phyloP scores from a whole-genome alignment of 2,329 filamentous ascomycete species.

The Lasiodiplodia gonubiensis region DNA sequence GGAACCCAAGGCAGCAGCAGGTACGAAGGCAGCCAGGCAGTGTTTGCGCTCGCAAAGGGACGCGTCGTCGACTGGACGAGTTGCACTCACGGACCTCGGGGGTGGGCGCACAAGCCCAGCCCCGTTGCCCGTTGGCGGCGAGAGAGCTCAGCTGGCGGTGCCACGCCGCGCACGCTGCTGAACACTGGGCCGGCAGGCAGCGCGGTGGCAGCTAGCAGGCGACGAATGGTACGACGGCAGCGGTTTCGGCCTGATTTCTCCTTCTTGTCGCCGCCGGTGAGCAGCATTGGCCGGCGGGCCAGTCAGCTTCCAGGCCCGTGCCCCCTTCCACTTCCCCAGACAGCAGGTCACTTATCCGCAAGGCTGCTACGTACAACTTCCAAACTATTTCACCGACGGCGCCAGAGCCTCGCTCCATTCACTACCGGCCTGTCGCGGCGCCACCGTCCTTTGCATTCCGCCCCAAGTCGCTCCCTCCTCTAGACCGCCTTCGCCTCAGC shows the following conservation, averaged over 20 bases:
- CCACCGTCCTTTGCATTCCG: constrained; percentile 16
- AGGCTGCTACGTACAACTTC: constrained; percentile 13
- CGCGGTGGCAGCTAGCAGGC: not conserved
- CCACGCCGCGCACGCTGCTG: constrained; percentile 6
- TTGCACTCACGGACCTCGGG: not conserved
- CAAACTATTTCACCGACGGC: constrained; percentile 19
- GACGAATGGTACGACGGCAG: not conserved
- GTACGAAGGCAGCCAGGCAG: not conserved
- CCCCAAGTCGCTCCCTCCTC: constrained; percentile 13
- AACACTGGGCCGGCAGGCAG: not conserved
- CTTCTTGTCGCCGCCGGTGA: constrained; percentile 15
- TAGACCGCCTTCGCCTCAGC: constrained; percentile 21
- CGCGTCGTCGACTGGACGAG: not conserved
- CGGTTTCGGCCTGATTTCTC: not conserved
- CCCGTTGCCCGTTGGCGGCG: constrained; percentile 12
- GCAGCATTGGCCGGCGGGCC: constrained; percentile 10
- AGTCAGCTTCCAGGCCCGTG: constrained; percentile 3
- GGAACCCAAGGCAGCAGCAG: not conserved
- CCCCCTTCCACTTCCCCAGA: constrained; percentile 12
- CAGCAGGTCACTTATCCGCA: constrained; percentile 1
- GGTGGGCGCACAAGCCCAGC: not conserved
- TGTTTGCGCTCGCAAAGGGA: not conserved
- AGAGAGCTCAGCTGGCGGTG: constrained; percentile 4
- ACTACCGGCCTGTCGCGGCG: constrained; percentile 13
- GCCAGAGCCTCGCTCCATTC: constrained; percentile 19